Percentiles rank a stretch among this genome's conserved stretches.
Evolutionary conservation across 176 grass and related monocot species (phyloP).

Genomic region (Secale cereale): DNA sequence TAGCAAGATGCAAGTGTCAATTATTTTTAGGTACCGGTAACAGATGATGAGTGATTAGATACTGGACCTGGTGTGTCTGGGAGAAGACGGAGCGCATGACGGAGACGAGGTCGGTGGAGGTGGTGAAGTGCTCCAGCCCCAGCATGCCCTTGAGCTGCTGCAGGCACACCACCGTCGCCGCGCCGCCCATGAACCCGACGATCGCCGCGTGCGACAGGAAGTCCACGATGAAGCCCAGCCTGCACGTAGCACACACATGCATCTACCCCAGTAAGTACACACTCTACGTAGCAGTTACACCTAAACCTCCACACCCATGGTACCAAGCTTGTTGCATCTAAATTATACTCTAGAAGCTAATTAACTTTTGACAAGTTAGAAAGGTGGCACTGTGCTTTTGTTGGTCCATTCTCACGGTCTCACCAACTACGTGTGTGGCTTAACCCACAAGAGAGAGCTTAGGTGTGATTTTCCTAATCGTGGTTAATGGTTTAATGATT

Average conservation of each 20-base stretch:
- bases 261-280: too few species aligned
- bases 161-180: constrained; percentile 90
- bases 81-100: constrained; percentile 85
- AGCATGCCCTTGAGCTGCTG: constrained; percentile 95
- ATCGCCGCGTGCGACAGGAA: constrained; percentile 89
- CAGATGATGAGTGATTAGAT: neutral
- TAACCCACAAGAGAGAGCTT: constrained; percentile 1
- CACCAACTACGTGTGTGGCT: neutral
- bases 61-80: constrained; percentile 66
- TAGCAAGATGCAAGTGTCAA: too few species aligned
- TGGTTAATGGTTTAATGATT: neutral
- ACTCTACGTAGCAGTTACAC: neutral
- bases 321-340: neutral
- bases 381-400: neutral
- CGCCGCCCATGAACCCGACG: constrained; percentile 95
- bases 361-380: constrained; percentile 7
- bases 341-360: neutral
- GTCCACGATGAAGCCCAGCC: constrained; percentile 95
- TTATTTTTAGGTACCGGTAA: neutral
- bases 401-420: neutral
- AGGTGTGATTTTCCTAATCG: neutral
- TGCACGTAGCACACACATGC: neutral
- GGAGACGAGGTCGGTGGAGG: constrained; percentile 78
- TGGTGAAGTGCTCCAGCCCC: constrained; percentile 78
- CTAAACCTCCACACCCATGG: neutral